phyloP scores from a whole-genome alignment of 164 flowering plant species.

The Kalanchoe fedtschenkoi region DNA sequence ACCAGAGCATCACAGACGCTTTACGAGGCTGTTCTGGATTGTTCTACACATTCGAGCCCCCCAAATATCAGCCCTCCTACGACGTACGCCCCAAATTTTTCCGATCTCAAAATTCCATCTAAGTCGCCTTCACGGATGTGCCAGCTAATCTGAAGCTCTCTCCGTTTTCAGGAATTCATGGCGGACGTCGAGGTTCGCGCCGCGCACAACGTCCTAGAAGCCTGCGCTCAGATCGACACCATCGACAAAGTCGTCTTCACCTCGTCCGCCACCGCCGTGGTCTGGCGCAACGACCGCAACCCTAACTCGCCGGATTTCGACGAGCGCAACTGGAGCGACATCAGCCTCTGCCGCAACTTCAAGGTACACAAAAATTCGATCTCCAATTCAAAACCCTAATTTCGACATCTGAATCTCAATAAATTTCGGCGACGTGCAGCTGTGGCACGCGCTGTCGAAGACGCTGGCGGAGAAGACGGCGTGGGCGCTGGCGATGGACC shows the following conservation, averaged over 20 bases:
- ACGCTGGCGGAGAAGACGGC: constrained; percentile 72
- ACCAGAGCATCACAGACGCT: constrained; percentile 58
- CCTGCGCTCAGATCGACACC: constrained; percentile 69
- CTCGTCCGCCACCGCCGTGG: constrained; percentile 61
- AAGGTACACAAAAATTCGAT: constrained; percentile 31
- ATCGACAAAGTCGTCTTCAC: constrained; percentile 74
- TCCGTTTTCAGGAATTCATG: constrained; percentile 42
- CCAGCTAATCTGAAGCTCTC: neutral
- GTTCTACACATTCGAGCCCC: constrained; percentile 72
- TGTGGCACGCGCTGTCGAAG: constrained; percentile 80
- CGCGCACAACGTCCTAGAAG: constrained; percentile 78
- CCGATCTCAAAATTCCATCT: neutral
- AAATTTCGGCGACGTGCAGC: constrained; percentile 19
- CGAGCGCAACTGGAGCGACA: constrained; percentile 66
- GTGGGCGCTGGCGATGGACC: constrained; percentile 84
- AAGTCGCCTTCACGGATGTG: neutral
- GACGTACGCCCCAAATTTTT: constrained; percentile 34
- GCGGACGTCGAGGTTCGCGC: constrained; percentile 68
- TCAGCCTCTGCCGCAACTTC: constrained; percentile 44
- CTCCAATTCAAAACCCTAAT: neutral
- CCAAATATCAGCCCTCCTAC: constrained; percentile 38
- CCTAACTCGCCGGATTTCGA: constrained; percentile 25
- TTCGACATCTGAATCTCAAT: neutral
- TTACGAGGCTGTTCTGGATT: constrained; percentile 61
- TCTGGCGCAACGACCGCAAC: constrained; percentile 44